These are phyloP conservation scores for Ceratobasidium sp. DNA, from an alignment of 1,284 basidiomycete species.

Conservation along the genomic window DNA sequence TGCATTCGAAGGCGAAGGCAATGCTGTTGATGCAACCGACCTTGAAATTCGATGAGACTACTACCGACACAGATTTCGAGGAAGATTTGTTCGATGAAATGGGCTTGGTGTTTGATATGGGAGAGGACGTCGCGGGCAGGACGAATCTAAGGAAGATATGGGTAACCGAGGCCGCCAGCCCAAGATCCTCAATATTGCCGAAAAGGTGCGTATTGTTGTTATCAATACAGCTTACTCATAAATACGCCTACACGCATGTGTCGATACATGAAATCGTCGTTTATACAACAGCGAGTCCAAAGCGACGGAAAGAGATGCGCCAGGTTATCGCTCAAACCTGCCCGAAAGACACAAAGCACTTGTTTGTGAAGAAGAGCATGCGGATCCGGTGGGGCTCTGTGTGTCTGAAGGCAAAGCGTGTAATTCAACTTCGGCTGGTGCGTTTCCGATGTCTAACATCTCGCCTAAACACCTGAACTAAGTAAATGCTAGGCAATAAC, in stretches of 20 bases:
- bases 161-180: neutral
- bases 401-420: neutral
- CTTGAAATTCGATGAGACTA: neutral
- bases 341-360: neutral
- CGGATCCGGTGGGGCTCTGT: neutral
- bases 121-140: neutral
- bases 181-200: neutral
- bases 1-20: neutral
- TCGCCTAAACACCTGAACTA: neutral
- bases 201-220: neutral
- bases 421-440: conserved; percentile 5
- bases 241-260: neutral
- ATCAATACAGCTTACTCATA: neutral
- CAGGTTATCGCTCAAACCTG: neutral
- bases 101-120: neutral
- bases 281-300: neutral
- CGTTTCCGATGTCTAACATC: neutral
- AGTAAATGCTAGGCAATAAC: neutral
- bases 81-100: neutral
- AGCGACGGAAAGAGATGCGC: conserved; percentile 2
- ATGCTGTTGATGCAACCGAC: neutral
- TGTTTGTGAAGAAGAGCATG: conserved; percentile 3
- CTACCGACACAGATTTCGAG: neutral
- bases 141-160: neutral
- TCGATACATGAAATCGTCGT: conserved; percentile 7